A percentile compares a stretch with the other conserved stretches of the same genome.
Conservation (phyloP, 2,329 filamentous ascomycete species). For the Trichoderma atroviride region DNA sequence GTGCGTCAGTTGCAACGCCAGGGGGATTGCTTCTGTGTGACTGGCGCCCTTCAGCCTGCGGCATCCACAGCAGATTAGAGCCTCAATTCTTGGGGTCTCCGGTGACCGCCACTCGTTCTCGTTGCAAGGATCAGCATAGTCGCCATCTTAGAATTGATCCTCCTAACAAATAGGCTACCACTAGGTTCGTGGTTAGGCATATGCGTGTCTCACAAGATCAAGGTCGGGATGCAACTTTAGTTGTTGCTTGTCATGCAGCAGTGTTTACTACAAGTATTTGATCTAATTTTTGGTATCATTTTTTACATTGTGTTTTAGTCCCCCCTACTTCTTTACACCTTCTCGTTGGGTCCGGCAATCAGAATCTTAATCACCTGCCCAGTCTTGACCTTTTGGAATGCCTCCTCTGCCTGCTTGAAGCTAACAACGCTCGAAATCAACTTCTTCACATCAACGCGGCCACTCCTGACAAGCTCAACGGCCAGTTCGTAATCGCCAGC, state of each 20-base stretch:
- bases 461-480: constrained; percentile 72
- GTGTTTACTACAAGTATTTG: not conserved
- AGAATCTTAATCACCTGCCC: constrained; percentile 76
- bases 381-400: constrained; percentile 82
- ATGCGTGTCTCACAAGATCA: not conserved
- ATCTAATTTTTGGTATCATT: constrained; percentile 5
- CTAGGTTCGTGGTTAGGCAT: not conserved
- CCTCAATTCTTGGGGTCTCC: constrained; percentile 20
- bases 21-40: constrained; percentile 3
- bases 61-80: constrained; percentile 16
- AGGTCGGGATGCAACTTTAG: not conserved
- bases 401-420: constrained; percentile 81
- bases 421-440: constrained; percentile 76
- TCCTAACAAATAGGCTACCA: not conserved
- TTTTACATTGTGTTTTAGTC: not conserved
- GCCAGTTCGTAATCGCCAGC: constrained; percentile 85
- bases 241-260: not conserved
- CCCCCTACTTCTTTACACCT: constrained; percentile 3
- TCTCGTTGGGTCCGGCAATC: constrained; percentile 66
- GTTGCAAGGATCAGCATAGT: not conserved
- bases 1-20: not conserved
- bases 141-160: not conserved
- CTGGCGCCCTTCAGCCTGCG: constrained; percentile 4
- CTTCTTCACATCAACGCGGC: constrained; percentile 78
- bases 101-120: constrained; percentile 15